Evolutionary conservation across 2,329 filamentous ascomycete genomes (phyloP), one percentile per base, ranked within the genome.

Genomic region (Dryadomyces quercivorus): DNA sequence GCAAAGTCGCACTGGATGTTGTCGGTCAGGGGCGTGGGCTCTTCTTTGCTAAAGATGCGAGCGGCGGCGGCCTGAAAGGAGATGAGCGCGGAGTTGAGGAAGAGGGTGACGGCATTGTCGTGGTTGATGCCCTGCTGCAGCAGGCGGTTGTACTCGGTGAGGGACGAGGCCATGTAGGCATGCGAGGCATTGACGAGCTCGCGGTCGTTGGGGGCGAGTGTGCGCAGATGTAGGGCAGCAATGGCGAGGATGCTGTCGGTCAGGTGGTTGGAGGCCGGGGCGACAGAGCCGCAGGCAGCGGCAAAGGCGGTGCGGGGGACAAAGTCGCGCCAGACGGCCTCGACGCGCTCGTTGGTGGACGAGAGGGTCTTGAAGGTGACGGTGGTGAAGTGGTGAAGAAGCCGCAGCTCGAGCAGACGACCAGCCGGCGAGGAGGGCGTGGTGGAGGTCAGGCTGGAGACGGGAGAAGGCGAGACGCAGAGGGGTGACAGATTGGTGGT

Each of bases 51-150:
- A 58, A 84, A 84, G 56, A 82, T 74, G 61, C 85, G 70, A 50
- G 81, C 74, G 44, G 86, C 73, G 31, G 81, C 76, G 60, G 85
- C 72, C 65, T 89, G 74, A 65, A 88, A 81, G 62, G 85, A 72
- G 64, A 89, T 80, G 61, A 85, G 70, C 2, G 80, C 73, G 1
- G 81, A 73, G 0, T 81, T 84, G 21, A 83, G 67, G 60, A 85
- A 85, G 1, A 85, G 70, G 0, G 80, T 73, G 63, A 84, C 81
- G 9, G 81, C 80, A 55, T 84, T 85, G 36, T 70, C 66, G 36
- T 76, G 71, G 34, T 74, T 77, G 55, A 84, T 79, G 26, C 81
- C 81, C 36, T 70, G 69, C 47, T 74, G 76, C 34, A 85, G 68
- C 1, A 75, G 72, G 2, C 72, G 70, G 57, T 79, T 78, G 62